These are phyloP conservation scores for Senna siamea DNA, from an alignment of 306 rosid genomes.

Conservation along the genomic window DNA sequence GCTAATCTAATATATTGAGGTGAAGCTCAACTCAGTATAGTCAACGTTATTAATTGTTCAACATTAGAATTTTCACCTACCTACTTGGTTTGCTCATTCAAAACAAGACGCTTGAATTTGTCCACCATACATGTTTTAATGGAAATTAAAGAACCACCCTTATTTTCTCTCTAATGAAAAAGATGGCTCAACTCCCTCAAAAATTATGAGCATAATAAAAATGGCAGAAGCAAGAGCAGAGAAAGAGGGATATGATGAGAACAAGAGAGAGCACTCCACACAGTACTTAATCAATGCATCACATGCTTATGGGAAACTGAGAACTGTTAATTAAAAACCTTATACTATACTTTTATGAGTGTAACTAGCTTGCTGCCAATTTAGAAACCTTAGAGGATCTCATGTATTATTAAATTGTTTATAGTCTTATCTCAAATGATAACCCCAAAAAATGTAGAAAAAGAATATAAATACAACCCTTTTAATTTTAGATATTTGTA, in stretches of 20 bases:
- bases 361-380: not conserved
- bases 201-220: not conserved
- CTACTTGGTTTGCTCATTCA: too few species aligned
- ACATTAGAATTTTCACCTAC: too few species aligned
- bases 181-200: not conserved
- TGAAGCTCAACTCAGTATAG: too few species aligned
- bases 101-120: not conserved
- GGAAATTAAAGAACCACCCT: not conserved
- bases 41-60: too few species aligned
- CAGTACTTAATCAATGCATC: not conserved
- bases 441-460: too few species aligned
- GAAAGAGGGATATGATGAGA: not conserved
- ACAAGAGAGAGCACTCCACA: not conserved
- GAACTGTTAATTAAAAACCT: not conserved
- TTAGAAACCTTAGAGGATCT: too few species aligned
- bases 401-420: too few species aligned
- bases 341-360: not conserved
- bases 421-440: too few species aligned
- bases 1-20: too few species aligned
- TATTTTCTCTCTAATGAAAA: not conserved
- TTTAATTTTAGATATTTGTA: too few species aligned
- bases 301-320: conserved; percentile 15
- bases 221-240: conserved; percentile 3
- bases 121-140: not conserved
- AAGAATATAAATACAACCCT: too few species aligned